A percentile compares a stretch with the other conserved stretches of the same genome.
Conservation (phyloP, 2,329 filamentous ascomycete species). For the Microdochium paspali region DNA sequence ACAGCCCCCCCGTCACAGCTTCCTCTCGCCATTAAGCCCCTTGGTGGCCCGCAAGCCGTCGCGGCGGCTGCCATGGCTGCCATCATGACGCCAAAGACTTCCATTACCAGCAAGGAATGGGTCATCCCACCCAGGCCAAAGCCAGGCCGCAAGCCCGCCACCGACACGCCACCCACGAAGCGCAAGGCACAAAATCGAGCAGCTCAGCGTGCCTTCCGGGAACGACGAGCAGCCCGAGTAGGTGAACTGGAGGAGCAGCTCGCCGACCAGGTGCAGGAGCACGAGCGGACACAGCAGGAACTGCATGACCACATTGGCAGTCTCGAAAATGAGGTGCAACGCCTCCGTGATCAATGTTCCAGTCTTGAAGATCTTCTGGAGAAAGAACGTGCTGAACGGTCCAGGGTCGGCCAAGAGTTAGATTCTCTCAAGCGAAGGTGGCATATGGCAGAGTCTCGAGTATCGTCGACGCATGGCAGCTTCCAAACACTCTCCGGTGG, state of each 20-base stretch:
- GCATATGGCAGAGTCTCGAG: slow-evolving; percentile 11
- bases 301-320: slow-evolving; percentile 45
- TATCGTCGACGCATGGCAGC: slow-evolving; percentile 16
- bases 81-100: slow-evolving; percentile 34
- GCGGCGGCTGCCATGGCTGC: slow-evolving; percentile 34
- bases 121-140: slow-evolving; percentile 75
- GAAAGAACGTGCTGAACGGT: slow-evolving; percentile 41
- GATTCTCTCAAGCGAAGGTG: slow-evolving; percentile 15
- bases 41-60: slow-evolving; percentile 20
- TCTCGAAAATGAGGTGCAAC: slow-evolving; percentile 58
- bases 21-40: slow-evolving; percentile 18
- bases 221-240: slow-evolving; percentile 76
- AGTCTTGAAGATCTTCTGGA: slow-evolving; percentile 55
- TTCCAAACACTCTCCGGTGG: slow-evolving; percentile 11
- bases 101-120: slow-evolving; percentile 77
- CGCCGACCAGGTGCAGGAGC: slow-evolving; percentile 47
- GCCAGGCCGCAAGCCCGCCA: slow-evolving; percentile 88
- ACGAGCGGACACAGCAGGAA: slow-evolving; percentile 48
- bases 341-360: slow-evolving; percentile 52
- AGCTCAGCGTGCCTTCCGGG: slow-evolving; percentile 83
- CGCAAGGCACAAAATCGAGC: slow-evolving; percentile 91
- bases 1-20: slow-evolving; percentile 12
- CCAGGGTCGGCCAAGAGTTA: slow-evolving; percentile 19
- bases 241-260: slow-evolving; percentile 63
- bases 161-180: slow-evolving; percentile 86